These are phyloP conservation scores for Russula olivacea DNA, from an alignment of 768 basidiomycete genomes.

Conservation along the genomic window DNA sequence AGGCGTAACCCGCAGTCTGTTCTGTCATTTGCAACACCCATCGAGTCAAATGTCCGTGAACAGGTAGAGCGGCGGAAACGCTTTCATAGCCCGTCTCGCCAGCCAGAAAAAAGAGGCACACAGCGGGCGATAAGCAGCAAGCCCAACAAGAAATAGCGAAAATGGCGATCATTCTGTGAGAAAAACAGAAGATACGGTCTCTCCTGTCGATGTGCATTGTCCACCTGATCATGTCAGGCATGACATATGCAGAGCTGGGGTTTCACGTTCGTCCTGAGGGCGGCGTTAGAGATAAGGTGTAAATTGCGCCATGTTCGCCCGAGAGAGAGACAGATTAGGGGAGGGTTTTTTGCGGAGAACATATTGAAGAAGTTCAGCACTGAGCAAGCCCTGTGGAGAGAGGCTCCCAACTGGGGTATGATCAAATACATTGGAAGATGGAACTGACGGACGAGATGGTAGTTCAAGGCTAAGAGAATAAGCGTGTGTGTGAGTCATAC, in stretches of 20 bases:
- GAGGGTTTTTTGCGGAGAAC: slow-evolving; percentile 32
- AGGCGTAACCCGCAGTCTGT: not conserved
- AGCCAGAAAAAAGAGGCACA: slow-evolving; percentile 9
- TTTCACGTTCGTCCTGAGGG: slow-evolving; percentile 17
- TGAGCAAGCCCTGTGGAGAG: slow-evolving; percentile 46
- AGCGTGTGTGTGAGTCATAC: not conserved
- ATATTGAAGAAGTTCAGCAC: slow-evolving; percentile 36
- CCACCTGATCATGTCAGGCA: slow-evolving; percentile 42
- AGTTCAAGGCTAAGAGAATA: not conserved
- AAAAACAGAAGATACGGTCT: slow-evolving; percentile 35
- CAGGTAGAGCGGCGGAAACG: not conserved
- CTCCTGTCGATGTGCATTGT: slow-evolving; percentile 39
- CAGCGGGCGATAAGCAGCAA: slow-evolving; percentile 28
- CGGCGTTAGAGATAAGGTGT: slow-evolving; percentile 28
- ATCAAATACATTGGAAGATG: slow-evolving; percentile 28
- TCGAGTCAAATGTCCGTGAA: not conserved
- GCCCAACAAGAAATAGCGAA: not conserved
- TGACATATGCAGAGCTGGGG: slow-evolving; percentile 19
- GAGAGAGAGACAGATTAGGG: slow-evolving; percentile 26
- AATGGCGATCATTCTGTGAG: slow-evolving; percentile 32
- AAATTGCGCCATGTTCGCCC: slow-evolving; percentile 21
- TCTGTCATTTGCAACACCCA: not conserved
- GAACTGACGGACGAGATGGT: not conserved
- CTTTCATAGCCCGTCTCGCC: slow-evolving; percentile 34
- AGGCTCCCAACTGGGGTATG: slow-evolving; percentile 26